A percentile compares a stretch with the other conserved stretches of the same genome.
phyloP scores from a whole-genome alignment of 768 basidiomycete species.

The Strobilomyces echinocephalus region DNA sequence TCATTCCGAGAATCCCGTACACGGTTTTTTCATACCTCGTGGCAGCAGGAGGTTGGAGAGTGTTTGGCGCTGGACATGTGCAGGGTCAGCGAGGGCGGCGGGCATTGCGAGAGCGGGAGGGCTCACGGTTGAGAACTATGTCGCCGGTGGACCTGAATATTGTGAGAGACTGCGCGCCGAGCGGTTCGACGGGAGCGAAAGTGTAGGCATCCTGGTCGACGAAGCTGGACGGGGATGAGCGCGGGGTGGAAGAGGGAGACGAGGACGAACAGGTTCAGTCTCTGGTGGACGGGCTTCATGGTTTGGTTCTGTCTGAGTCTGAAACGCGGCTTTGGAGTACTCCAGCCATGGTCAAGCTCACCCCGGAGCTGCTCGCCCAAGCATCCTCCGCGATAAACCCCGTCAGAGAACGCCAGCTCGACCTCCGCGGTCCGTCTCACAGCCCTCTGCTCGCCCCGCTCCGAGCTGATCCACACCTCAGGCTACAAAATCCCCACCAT shows the following conservation, averaged over 20 bases:
- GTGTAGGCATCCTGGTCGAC: slow-evolving; percentile 73
- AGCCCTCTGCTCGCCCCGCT: slow-evolving; percentile 8
- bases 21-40: slow-evolving; percentile 60
- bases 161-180: slow-evolving; percentile 61
- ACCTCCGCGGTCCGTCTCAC: slow-evolving; percentile 68
- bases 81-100: background rate
- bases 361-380: slow-evolving; percentile 86
- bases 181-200: slow-evolving; percentile 63
- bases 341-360: slow-evolving; percentile 73
- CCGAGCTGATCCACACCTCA: slow-evolving; percentile 32
- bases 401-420: slow-evolving; percentile 84
- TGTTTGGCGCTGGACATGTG: slow-evolving; percentile 44
- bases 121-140: slow-evolving; percentile 63
- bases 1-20: slow-evolving; percentile 72
- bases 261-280: slow-evolving; percentile 60
- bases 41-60: slow-evolving; percentile 48
- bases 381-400: slow-evolving; percentile 75
- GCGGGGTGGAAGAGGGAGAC: background rate
- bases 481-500: slow-evolving; percentile 93
- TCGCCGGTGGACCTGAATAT: slow-evolving; percentile 73
- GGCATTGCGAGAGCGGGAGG: background rate
- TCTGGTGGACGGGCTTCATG: slow-evolving; percentile 65
- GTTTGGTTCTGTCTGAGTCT: slow-evolving; percentile 30
- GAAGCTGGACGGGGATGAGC: slow-evolving; percentile 41
- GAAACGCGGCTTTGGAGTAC: slow-evolving; percentile 23